Evolutionary conservation across 768 basidiomycete species (phyloP).

Genomic region (Hemileccinum impolitum): DNA sequence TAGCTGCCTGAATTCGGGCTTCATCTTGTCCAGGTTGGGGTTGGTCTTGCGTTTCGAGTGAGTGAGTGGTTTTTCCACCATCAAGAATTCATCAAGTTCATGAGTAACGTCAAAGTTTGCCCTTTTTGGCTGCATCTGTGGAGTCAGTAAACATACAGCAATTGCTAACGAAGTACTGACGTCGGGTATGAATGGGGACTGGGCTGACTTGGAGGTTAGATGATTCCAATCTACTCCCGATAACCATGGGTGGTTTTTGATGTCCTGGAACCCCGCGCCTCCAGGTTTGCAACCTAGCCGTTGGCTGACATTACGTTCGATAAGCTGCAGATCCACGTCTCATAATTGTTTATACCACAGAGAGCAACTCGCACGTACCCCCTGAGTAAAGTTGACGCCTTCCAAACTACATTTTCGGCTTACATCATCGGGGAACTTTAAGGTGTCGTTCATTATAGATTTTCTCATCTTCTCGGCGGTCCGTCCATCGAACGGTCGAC

Average conservation of each 20-base stretch:
- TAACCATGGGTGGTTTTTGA: slow-evolving; percentile 87
- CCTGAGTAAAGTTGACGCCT: slow-evolving; percentile 61
- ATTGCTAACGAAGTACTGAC: slow-evolving; percentile 48
- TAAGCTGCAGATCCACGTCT: slow-evolving; percentile 48
- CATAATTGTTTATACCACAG: slow-evolving; percentile 8
- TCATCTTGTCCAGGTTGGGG: slow-evolving; percentile 81
- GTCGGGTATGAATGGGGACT: slow-evolving; percentile 89
- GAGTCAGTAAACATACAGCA: neutral
- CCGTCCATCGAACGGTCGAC: slow-evolving; percentile 87
- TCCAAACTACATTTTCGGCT: slow-evolving; percentile 58
- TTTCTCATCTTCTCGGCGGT: slow-evolving; percentile 86
- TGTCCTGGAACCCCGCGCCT: slow-evolving; percentile 69
- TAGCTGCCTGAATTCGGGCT: slow-evolving; percentile 85
- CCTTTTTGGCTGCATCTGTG: slow-evolving; percentile 68
- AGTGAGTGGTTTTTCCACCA: slow-evolving; percentile 98
- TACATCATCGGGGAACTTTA: slow-evolving; percentile 74
- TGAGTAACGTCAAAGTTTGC: slow-evolving; percentile 99
- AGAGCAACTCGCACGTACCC: slow-evolving; percentile 45
- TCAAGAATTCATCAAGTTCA: slow-evolving; percentile 93
- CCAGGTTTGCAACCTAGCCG: slow-evolving; percentile 79
- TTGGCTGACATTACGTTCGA: slow-evolving; percentile 75
- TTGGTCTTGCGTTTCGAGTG: slow-evolving; percentile 90
- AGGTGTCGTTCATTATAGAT: slow-evolving; percentile 75
- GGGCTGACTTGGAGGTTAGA: slow-evolving; percentile 63
- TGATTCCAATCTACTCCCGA: slow-evolving; percentile 73